Evolutionary conservation across 768 basidiomycete species (phyloP), one percentile per base, ranked within the genome.

Genomic region (Mycena chlorophos): DNA sequence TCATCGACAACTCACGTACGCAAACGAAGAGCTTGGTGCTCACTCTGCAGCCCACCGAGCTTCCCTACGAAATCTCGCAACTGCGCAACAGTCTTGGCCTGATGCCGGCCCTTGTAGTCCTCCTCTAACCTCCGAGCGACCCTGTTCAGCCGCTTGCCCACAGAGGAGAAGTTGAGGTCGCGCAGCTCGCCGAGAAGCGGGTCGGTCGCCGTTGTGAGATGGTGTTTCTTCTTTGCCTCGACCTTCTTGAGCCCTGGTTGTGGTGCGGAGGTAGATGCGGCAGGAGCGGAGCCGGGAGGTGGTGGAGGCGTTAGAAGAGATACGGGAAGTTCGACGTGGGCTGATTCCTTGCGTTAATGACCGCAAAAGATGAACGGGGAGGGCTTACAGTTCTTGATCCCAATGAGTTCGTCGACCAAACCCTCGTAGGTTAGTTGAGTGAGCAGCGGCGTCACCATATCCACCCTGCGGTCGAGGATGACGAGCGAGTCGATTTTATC

Each of bases 361-460:
- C 23, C 50, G 40, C 47, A 38, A 8, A 40, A n/a, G 46, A 34
- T 20, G n/a, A 28, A 49, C 34, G 45, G 29, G 16, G 52, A 23
- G 46, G 10, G 71, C 87, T 56, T 64, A 93, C 95, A 89, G 65
- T 97, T 94, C 69, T 83, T 89, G 58, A 99, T 87, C 0, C 92
- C 90, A 45, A 97, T 77, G 30, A 93, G 73, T 69, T 99, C 97
- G 66, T 98, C 97, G 29, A 98, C 79, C 46, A 99, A 85, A 19
- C 97, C 97, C 68, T 98, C 89, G 63, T 98, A 98, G 0, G 97
- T 99, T 54, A 98, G 76, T 65, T 98, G 95, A 2, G 97, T 98
- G 43, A 96, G 82, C 49, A 98, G 76, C 1, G 97, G 94, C 0
- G 97, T 97, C 56, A 98, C 86, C 89, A 98, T 90, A 66, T 99